Base-by-base conservation (phyloP, 2,329 filamentous ascomycete species). In the Aureobasidium sp. region DNA sequence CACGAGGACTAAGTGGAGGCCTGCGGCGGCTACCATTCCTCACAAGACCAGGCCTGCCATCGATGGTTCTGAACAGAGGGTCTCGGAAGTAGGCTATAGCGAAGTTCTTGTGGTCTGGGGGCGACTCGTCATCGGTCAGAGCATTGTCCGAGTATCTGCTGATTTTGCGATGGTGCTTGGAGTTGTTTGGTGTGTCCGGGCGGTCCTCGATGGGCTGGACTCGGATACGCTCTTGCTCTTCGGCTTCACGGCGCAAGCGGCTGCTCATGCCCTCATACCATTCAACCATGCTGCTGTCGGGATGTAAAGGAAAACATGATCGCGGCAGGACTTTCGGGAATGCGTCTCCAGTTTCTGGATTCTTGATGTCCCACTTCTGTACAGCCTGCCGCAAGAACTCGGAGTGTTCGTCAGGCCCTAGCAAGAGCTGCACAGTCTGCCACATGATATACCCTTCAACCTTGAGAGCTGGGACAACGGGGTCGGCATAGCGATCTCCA, bases 351-450 rank as follows among this genome's bases (percentile, higher is more conserved):
- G 79, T 91, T 47, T 85, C 83, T 0, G 88, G 88, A 69, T 95
- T 85, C 64, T 82, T 84, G 63, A 97, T 81, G 39, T 85, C 81
- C 83, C 91, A 97, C 66, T 88, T 81, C 64, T 82, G 82, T 3
- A 96, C 88, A 0, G 91, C 90, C 69, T 84, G 87, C 69, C 94
- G 90, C 27, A 99, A 75, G 68, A 91, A 93, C 0, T 85, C 85
- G 0, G 91, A 88, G 76, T 97, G 92, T 69, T 95, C 90, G 67
- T 94, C 88, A 0, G 94, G 94, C 1, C 87, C 89, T 1, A 97
- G 82, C 39, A 97, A 79, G 25, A 96, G 82, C 76, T 97, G 91
- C 61, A 97, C 89, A 0, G 90, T 91, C 77, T 96, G 88, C 93
- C 93, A 99, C 72, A 90, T 87, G 47, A 93, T 89, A 73, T 96